Percentiles rank a stretch among this genome's conserved stretches.
These are phyloP conservation scores for Polygonum maritimum DNA, from an alignment of 148 eudicot genomes.

Conservation along the genomic window DNA sequence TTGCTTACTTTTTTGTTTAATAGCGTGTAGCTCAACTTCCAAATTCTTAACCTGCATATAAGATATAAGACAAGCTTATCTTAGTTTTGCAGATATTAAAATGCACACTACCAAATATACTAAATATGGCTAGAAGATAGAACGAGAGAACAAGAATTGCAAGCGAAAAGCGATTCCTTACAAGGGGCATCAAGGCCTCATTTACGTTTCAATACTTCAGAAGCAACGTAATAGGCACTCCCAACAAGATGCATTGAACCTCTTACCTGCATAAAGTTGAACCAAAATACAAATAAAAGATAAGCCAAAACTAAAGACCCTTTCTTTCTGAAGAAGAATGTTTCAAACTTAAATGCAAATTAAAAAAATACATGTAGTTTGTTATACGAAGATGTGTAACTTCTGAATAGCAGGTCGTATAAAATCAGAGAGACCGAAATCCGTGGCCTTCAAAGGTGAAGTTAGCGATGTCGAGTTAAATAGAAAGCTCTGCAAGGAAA, in stretches of 20 bases:
- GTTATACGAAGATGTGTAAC: background rate
- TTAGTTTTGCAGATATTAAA: background rate
- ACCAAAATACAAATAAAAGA: background rate
- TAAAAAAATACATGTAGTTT: background rate
- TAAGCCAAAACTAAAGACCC: background rate
- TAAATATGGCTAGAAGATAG: background rate
- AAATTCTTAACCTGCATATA: constrained; percentile 64
- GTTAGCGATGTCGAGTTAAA: constrained; percentile 71
- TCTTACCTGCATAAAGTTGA: constrained; percentile 47
- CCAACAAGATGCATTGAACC: constrained; percentile 82
- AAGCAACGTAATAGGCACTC: constrained; percentile 97
- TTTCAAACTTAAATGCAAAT: background rate
- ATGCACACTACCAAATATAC: background rate
- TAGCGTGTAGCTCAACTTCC: constrained; percentile 81
- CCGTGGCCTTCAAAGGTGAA: constrained; percentile 84
- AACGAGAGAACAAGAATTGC: no score
- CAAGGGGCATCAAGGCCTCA: constrained; percentile 55
- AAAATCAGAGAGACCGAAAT: constrained; percentile 94
- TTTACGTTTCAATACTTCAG: constrained; percentile 88
- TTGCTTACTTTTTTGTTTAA: constrained; percentile 72
- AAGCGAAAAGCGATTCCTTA: no score
- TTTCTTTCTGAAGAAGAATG: background rate
- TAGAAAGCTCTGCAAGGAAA: constrained; percentile 62
- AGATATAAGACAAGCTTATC: background rate
- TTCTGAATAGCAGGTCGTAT: constrained; percentile 65